phyloP scores from a whole-genome alignment of 1,284 basidiomycete species.

The Ganoderma lingzhi region DNA sequence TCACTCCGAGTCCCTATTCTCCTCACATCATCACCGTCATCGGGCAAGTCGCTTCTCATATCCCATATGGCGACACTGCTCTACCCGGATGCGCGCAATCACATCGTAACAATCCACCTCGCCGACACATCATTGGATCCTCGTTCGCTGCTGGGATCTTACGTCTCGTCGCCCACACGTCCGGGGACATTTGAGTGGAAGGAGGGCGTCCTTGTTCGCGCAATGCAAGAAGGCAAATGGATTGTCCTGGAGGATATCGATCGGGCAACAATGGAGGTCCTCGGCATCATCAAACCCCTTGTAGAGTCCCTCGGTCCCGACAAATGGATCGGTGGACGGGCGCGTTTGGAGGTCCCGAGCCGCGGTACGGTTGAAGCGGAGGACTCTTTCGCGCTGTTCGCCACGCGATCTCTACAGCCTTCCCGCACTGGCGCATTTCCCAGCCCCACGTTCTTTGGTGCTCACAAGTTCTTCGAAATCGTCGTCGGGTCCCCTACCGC shows the following conservation, averaged over 20 bases:
- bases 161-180: slow-evolving; percentile 86
- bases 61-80: slow-evolving; percentile 77
- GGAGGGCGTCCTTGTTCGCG: slow-evolving; percentile 92
- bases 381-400: slow-evolving; percentile 83
- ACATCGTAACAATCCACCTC: slow-evolving; percentile 87
- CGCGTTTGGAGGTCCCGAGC: slow-evolving; percentile 74
- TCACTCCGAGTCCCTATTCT: slow-evolving; percentile 83
- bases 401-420: slow-evolving; percentile 72
- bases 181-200: slow-evolving; percentile 97
- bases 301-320: slow-evolving; percentile 81
- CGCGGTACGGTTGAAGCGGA: slow-evolving; percentile 75
- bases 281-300: slow-evolving; percentile 86
- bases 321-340: slow-evolving; percentile 81
- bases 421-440: slow-evolving; percentile 55
- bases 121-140: slow-evolving; percentile 96
- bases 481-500: slow-evolving; percentile 64
- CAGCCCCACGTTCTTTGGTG: slow-evolving; percentile 77
- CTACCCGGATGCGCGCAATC: slow-evolving; percentile 62
- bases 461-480: slow-evolving; percentile 85
- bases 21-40: slow-evolving; percentile 88
- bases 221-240: slow-evolving; percentile 94
- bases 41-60: slow-evolving; percentile 89
- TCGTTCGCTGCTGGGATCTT: slow-evolving; percentile 93
- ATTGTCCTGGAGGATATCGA: slow-evolving; percentile 96
- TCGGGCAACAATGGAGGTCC: slow-evolving; percentile 85